These are phyloP conservation scores for Fagopyrum esculentum DNA, from an alignment of 148 eudicot genomes.

Conservation along the genomic window DNA sequence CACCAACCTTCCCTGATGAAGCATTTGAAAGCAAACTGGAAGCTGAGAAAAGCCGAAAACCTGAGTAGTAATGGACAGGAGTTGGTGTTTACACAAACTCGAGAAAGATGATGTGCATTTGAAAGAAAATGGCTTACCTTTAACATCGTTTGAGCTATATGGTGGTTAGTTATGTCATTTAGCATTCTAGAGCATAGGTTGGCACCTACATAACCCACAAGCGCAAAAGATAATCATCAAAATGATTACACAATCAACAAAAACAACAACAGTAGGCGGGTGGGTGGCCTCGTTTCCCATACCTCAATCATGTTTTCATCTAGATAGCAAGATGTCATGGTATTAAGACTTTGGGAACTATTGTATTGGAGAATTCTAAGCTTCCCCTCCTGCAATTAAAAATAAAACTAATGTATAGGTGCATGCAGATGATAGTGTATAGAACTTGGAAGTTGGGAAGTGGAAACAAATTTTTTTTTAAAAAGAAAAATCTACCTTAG, in stretches of 20 bases:
- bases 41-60: background rate
- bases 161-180: constrained; percentile 15
- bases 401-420: constrained; percentile 9
- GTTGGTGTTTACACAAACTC: background rate
- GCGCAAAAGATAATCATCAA: background rate
- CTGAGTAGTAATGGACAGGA: background rate
- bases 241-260: background rate
- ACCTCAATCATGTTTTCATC: constrained; percentile 73
- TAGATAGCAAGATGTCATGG: constrained; percentile 35
- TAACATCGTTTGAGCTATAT: constrained; percentile 15
- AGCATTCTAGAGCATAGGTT: constrained; percentile 75
- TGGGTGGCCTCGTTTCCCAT: background rate
- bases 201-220: constrained; percentile 46
- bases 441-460: background rate
- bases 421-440: background rate
- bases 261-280: background rate
- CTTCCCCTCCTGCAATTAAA: constrained; percentile 77
- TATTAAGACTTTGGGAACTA: constrained; percentile 33
- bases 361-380: constrained; percentile 83
- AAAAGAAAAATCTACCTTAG: constrained; percentile 46
- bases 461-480: background rate
- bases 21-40: background rate
- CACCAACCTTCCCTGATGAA: too few species aligned
- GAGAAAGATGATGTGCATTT: background rate
- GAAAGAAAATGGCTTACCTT: constrained; percentile 29